These are phyloP conservation scores for Aulographum hederae DNA, from an alignment of 2,329 filamentous ascomycete genomes.

Conservation along the genomic window DNA sequence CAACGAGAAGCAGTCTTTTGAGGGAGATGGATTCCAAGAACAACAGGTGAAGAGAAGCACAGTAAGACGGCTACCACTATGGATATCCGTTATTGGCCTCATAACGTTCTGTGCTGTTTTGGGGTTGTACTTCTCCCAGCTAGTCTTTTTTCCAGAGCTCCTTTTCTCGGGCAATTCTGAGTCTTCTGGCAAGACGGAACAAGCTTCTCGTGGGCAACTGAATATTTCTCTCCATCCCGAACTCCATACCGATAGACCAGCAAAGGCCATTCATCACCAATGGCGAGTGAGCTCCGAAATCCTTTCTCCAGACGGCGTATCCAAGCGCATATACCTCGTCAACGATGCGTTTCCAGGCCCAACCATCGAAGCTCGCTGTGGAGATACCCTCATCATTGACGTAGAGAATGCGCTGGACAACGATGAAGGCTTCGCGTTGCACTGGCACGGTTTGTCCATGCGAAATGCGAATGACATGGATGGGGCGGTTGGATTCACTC, in stretches of 20 bases:
- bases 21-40: no score
- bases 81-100: no score
- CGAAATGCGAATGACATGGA: constrained; percentile 9
- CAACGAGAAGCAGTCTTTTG: no score
- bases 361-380: constrained; percentile 28
- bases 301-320: constrained; percentile 21
- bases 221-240: background rate
- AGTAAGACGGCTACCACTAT: no score
- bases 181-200: no score
- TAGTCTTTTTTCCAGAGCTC: no score
- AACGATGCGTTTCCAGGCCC: constrained; percentile 34
- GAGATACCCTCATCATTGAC: constrained; percentile 21
- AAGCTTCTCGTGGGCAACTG: no score
- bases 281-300: background rate
- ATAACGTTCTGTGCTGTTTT: no score
- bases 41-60: no score
- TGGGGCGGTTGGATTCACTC: constrained; percentile 11
- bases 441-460: constrained; percentile 9
- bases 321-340: constrained; percentile 30
- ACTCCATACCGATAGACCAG: background rate
- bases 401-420: constrained; percentile 3
- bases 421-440: constrained; percentile 3
- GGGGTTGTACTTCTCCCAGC: no score
- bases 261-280: background rate
- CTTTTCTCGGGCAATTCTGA: no score